Conservation (phyloP, 306 rosid species). For the Luffa acutangula region DNA sequence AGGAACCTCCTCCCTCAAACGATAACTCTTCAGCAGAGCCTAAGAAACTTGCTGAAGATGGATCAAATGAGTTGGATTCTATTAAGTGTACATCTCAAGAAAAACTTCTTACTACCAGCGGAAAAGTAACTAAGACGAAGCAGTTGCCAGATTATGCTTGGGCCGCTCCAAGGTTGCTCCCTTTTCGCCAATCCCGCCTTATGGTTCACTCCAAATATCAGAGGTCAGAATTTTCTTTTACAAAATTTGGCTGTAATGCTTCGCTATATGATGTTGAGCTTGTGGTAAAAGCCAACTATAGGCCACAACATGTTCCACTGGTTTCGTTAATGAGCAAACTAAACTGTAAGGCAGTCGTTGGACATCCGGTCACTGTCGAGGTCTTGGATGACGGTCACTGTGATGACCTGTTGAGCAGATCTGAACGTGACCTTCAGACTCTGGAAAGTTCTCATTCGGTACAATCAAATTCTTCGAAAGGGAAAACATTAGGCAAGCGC, state of each 20-base stretch:
- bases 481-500: conserved; percentile 36
- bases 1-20: conserved; percentile 2
- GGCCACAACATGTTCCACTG: conserved; percentile 78
- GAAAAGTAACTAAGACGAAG: conserved; percentile 29
- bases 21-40: conserved; percentile 28
- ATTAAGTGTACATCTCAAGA: conserved; percentile 19
- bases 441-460: conserved; percentile 12
- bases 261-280: conserved; percentile 59
- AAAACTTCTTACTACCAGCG: conserved; percentile 4
- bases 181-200: conserved; percentile 77
- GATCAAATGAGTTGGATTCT: conserved; percentile 18
- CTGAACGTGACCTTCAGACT: conserved; percentile 23
- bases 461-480: conserved; percentile 20
- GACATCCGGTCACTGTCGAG: conserved; percentile 81
- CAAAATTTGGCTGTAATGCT: conserved; percentile 30
- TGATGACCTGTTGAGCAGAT: conserved; percentile 29
- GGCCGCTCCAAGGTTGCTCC: conserved; percentile 55
- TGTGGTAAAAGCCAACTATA: conserved; percentile 64
- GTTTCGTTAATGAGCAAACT: conserved; percentile 89
- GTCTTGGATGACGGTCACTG: conserved; percentile 49
- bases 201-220: conserved; percentile 60
- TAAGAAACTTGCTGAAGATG: conserved; percentile 25
- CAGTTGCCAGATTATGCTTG: conserved; percentile 40
- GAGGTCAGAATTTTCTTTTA: conserved; percentile 38
- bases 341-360: conserved; percentile 79